A percentile compares a stretch with the other conserved stretches of the same genome.
These are phyloP conservation scores for Rutidosis leptorrhynchoides DNA, from an alignment of 129 eudicot genomes.

Conservation along the genomic window DNA sequence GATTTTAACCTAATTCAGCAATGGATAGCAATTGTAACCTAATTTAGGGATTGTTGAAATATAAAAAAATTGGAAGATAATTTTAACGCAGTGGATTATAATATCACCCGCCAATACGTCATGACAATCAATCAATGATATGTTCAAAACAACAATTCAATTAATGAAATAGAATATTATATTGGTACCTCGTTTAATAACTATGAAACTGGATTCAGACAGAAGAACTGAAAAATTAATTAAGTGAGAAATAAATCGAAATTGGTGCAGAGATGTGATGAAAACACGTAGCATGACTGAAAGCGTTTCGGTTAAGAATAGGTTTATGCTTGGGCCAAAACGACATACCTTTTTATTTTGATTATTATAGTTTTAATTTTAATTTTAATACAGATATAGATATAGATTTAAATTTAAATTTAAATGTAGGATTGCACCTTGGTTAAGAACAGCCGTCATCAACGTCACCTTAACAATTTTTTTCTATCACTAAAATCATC, in stretches of 20 bases:
- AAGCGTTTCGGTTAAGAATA: constrained; percentile 2
- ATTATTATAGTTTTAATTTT: too few species aligned
- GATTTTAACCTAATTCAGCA: too few species aligned
- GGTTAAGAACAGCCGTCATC: too few species aligned
- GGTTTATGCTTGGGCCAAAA: constrained; percentile 3
- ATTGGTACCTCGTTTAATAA: constrained; percentile 11
- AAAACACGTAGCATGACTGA: background rate
- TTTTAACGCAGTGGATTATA: background rate
- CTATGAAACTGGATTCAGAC: constrained; percentile 8
- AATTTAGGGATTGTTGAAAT: constrained; percentile 9
- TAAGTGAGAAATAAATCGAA: constrained; percentile 4
- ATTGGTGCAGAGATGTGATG: constrained; percentile 19
- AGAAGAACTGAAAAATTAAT: constrained; percentile 3
- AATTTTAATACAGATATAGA: too few species aligned
- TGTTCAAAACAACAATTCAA: constrained; percentile 1
- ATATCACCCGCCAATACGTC: constrained; percentile 9
- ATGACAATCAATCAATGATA: constrained; percentile 10
- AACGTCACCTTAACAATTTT: too few species aligned
- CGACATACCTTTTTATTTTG: background rate
- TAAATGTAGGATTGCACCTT: too few species aligned
- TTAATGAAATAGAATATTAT: constrained; percentile 7
- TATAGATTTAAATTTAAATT: too few species aligned
- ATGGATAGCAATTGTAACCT: constrained; percentile 7
- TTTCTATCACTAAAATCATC: too few species aligned
- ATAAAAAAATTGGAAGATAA: background rate